Conservation (phyloP, 768 basidiomycete species). For the Termitomyces sp. region DNA sequence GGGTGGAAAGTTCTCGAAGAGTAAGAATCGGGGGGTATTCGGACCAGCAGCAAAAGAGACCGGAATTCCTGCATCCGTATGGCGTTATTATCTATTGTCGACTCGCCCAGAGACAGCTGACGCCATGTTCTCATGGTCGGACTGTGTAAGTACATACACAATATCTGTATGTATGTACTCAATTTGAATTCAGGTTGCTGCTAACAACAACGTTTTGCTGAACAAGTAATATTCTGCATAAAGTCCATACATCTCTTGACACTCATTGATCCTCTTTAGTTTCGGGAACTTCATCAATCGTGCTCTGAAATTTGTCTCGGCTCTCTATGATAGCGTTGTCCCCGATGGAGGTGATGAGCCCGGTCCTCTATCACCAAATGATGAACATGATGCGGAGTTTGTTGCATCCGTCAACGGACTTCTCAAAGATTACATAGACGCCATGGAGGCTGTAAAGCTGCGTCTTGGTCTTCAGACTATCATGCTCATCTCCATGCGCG, state of each 20-base stretch:
- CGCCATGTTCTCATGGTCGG: constrained; percentile 95
- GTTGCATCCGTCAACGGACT: constrained; percentile 73
- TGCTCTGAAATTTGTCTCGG: constrained; percentile 83
- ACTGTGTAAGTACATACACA: constrained; percentile 57
- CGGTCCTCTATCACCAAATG: constrained; percentile 66
- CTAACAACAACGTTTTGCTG: constrained; percentile 88
- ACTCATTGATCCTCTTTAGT: constrained; percentile 30
- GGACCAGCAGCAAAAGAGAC: constrained; percentile 93
- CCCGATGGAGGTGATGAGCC: constrained; percentile 72
- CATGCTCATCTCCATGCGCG: constrained; percentile 85
- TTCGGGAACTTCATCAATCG: constrained; percentile 99
- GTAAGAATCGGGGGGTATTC: constrained; percentile 93
- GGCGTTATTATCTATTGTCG: constrained; percentile 94
- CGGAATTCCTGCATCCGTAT: constrained; percentile 89
- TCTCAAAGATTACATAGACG: constrained; percentile 73
- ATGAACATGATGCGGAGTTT: constrained; percentile 68
- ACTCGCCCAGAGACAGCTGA: constrained; percentile 92
- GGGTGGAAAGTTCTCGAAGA: constrained; percentile 98
- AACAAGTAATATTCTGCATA: constrained; percentile 65
- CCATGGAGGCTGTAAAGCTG: constrained; percentile 90
- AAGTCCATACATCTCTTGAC: neutral
- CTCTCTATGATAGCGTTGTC: constrained; percentile 74
- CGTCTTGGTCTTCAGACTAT: constrained; percentile 82
- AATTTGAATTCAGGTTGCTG: constrained; percentile 54
- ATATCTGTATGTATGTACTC: neutral